Evolutionary conservation across 2,329 filamentous ascomycete genomes (phyloP).

Genomic region (Orbilia blumenaviensis): DNA sequence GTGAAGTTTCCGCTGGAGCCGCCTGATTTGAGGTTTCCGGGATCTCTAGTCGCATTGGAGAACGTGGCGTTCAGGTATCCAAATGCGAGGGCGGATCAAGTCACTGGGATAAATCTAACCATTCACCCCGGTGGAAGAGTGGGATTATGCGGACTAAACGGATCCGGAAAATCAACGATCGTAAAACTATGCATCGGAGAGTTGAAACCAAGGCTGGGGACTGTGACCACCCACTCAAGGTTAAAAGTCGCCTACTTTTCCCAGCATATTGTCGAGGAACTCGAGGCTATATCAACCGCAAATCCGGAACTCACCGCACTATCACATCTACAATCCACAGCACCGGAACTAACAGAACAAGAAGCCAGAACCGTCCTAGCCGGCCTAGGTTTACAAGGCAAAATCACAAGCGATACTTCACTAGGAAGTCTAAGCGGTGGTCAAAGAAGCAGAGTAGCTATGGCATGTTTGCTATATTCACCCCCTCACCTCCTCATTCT

Average conservation of each 20-base stretch:
- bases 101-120: constrained; percentile 73
- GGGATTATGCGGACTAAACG: constrained; percentile 81
- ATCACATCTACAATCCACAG: constrained; percentile 64
- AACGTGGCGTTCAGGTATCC: constrained; percentile 73
- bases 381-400: constrained; percentile 75
- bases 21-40: constrained; percentile 76
- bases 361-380: constrained; percentile 73
- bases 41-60: constrained; percentile 76
- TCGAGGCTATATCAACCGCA: constrained; percentile 66
- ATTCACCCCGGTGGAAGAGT: constrained; percentile 78
- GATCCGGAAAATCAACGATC: constrained; percentile 81
- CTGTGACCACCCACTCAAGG: constrained; percentile 72
- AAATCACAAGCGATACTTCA: constrained; percentile 76
- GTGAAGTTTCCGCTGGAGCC: constrained; percentile 64
- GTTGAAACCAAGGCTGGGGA: constrained; percentile 69
- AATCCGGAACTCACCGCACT: constrained; percentile 71
- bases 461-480: constrained; percentile 70
- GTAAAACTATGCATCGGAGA: constrained; percentile 73
- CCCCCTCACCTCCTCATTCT: constrained; percentile 76
- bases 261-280: constrained; percentile 77
- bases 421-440: constrained; percentile 79
- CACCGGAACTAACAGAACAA: constrained; percentile 71
- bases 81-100: constrained; percentile 61
- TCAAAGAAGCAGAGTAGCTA: constrained; percentile 73
- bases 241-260: constrained; percentile 79